Conservation (phyloP, 139 green algal species). For the Diplosphaera chodatii region DNA sequence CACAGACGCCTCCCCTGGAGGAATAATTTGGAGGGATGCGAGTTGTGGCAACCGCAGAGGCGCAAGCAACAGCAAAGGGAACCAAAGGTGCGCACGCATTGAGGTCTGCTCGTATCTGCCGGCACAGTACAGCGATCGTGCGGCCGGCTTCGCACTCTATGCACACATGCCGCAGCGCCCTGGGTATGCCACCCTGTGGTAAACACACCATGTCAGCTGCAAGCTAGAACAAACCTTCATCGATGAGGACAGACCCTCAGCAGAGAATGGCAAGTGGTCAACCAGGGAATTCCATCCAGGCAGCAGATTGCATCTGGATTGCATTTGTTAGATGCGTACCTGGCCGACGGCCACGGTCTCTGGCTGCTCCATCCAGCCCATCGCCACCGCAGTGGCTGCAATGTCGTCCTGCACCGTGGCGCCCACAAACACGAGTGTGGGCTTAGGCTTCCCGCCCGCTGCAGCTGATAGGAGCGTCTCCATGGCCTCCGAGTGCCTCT, state of each 20-base stretch:
- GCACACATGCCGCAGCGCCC: slow-evolving; percentile 38
- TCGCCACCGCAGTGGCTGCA: slow-evolving; percentile 20
- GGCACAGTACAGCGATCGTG: slow-evolving; percentile 48
- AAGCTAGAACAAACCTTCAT: too few relatives aligned
- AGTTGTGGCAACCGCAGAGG: too few relatives aligned
- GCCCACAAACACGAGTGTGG: slow-evolving; percentile 60
- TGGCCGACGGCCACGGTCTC: slow-evolving; percentile 34
- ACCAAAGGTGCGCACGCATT: slow-evolving; percentile 11
- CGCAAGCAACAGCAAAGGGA: too few relatives aligned
- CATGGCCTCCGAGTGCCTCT: slow-evolving; percentile 38
- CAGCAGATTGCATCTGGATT: too few relatives aligned
- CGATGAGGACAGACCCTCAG: too few relatives aligned
- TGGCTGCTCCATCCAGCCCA: slow-evolving; percentile 55
- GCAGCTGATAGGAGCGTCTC: slow-evolving; percentile 39
- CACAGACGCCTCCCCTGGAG: too few relatives aligned
- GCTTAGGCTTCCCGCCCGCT: slow-evolving; percentile 25
- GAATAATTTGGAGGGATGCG: too few relatives aligned
- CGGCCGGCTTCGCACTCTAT: slow-evolving; percentile 30
- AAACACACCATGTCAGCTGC: too few relatives aligned
- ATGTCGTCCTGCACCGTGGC: slow-evolving; percentile 52
- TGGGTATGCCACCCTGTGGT: slow-evolving; percentile 21
- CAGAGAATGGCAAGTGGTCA: too few relatives aligned
- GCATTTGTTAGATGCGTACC: too few relatives aligned
- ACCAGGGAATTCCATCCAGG: too few relatives aligned
- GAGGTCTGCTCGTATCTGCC: slow-evolving; percentile 52